Conservation (phyloP, 768 basidiomycete species). For the Lactifluus hygrophoroides region DNA sequence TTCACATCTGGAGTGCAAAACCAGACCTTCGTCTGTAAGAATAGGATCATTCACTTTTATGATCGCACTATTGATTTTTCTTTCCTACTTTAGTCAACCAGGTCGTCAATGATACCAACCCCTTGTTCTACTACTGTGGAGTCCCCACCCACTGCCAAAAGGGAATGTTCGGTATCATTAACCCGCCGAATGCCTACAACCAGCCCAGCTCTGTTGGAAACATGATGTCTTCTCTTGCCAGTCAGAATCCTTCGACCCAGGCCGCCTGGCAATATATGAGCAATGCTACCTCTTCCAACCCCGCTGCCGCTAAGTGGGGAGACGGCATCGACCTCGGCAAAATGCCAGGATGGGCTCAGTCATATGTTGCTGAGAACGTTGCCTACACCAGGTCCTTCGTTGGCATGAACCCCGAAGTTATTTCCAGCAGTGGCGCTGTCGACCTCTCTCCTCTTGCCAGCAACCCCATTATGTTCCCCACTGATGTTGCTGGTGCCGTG, state of each 20-base stretch:
- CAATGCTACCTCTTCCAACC: slow-evolving; percentile 40
- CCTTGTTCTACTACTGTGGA: slow-evolving; percentile 70
- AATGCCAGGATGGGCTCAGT: slow-evolving; percentile 49
- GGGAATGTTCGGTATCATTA: slow-evolving; percentile 83
- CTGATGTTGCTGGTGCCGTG: slow-evolving; percentile 43
- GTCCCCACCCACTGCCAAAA: slow-evolving; percentile 64
- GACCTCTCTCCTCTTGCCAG: slow-evolving; percentile 36
- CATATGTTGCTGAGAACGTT: slow-evolving; percentile 48
- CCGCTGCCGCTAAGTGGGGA: slow-evolving; percentile 50
- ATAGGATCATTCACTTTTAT: background rate
- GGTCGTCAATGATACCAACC: slow-evolving; percentile 63
- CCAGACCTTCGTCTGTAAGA: slow-evolving; percentile 50
- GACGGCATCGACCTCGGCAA: slow-evolving; percentile 46
- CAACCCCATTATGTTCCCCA: slow-evolving; percentile 51
- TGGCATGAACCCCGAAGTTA: slow-evolving; percentile 42
- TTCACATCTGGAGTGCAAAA: slow-evolving; percentile 63
- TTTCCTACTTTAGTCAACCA: slow-evolving; percentile 41
- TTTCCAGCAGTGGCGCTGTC: slow-evolving; percentile 43
- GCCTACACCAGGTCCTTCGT: slow-evolving; percentile 38
- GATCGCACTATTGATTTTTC: slow-evolving; percentile 19
- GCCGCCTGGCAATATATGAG: slow-evolving; percentile 47
- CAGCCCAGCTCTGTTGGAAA: slow-evolving; percentile 39
- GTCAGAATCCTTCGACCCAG: slow-evolving; percentile 40
- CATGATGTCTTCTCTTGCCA: slow-evolving; percentile 41
- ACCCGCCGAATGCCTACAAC: slow-evolving; percentile 45